Conservation (phyloP, 345 rosid species). For the rapeseed (Brassica napus) region DNA sequence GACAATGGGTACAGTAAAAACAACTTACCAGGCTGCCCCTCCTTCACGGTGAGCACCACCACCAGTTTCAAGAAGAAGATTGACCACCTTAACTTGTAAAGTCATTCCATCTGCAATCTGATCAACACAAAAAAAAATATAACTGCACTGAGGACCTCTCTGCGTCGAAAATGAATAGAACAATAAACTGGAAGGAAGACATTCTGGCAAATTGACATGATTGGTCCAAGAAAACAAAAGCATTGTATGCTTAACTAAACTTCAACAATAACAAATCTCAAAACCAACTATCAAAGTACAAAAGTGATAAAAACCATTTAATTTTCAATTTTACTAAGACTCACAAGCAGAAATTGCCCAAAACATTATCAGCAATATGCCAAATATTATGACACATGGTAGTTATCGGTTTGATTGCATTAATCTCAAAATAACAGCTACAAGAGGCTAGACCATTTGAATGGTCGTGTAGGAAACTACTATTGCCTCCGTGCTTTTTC, state of each 20-base stretch:
- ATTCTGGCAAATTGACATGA: slow-evolving; percentile 1
- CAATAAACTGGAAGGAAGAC: background rate
- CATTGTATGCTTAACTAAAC: background rate
- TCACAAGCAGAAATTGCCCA: background rate
- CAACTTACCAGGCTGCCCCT: slow-evolving; percentile 86
- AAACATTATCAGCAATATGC: background rate
- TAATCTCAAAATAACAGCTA: too few species aligned
- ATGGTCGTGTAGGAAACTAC: too few species aligned
- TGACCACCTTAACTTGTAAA: slow-evolving; percentile 77
- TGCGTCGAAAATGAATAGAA: slow-evolving; percentile 1
- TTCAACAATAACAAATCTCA: slow-evolving; percentile 11
- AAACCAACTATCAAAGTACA: slow-evolving; percentile 2
- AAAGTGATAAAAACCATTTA: background rate
- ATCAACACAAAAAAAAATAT: slow-evolving; percentile 22
- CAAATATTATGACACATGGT: too few species aligned
- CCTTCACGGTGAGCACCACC: slow-evolving; percentile 68
- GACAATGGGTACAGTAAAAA: slow-evolving; percentile 14
- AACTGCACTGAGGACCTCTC: background rate
- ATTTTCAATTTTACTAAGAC: background rate
- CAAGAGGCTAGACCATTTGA: too few species aligned
- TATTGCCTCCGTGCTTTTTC: too few species aligned
- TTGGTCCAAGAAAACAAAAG: slow-evolving; percentile 1
- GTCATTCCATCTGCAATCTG: slow-evolving; percentile 99
- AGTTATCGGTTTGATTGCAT: too few species aligned
- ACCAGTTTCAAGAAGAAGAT: slow-evolving; percentile 89